A percentile compares a stretch with the other conserved stretches of the same genome.
These are phyloP conservation scores for Boletus vermiculosoides DNA, from an alignment of 768 basidiomycete genomes.

Conservation along the genomic window DNA sequence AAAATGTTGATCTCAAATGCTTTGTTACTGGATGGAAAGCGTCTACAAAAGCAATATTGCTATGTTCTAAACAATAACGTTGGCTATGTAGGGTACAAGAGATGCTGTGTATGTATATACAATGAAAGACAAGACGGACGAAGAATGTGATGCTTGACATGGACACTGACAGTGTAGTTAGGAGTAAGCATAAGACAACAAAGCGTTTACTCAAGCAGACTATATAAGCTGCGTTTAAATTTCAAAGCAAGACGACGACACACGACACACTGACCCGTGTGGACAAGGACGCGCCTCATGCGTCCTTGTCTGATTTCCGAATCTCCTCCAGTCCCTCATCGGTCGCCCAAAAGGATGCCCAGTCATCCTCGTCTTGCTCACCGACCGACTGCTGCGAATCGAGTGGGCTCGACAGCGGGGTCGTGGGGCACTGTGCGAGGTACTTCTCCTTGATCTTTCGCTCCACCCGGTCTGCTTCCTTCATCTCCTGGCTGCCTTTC, in stretches of 20 bases:
- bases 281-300: slow-evolving; percentile 22
- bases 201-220: neutral
- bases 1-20: neutral
- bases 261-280: neutral
- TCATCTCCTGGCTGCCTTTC: slow-evolving; percentile 68
- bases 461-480: slow-evolving; percentile 54
- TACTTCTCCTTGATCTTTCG: slow-evolving; percentile 49
- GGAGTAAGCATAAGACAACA: neutral
- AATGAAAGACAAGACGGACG: neutral
- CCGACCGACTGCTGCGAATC: slow-evolving; percentile 2
- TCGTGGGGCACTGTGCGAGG: slow-evolving; percentile 22
- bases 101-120: slow-evolving; percentile 1
- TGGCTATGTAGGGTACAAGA: neutral
- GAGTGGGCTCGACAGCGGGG: neutral
- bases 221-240: neutral
- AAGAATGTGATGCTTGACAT: neutral
- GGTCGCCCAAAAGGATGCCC: slow-evolving; percentile 59
- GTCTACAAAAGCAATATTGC: neutral
- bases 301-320: slow-evolving; percentile 61
- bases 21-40: neutral
- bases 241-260: neutral
- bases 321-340: slow-evolving; percentile 80
- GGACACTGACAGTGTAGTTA: neutral
- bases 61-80: neutral
- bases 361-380: slow-evolving; percentile 19